phyloP scores from a whole-genome alignment of 1,284 basidiomycete genomes.

The Cryptococcus depauperatus region DNA sequence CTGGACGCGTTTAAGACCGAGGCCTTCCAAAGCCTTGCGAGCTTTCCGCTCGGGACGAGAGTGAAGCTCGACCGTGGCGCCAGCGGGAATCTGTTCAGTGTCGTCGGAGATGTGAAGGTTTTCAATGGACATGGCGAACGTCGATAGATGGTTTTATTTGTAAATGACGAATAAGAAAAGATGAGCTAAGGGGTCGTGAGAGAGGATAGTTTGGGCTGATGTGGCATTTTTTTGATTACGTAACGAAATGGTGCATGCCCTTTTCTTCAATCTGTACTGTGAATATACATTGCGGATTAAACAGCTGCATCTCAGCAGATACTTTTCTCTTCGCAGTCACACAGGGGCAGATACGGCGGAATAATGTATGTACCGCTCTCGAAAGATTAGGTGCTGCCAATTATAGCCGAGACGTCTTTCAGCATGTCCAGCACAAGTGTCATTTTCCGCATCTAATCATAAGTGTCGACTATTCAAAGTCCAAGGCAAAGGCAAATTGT shows the following conservation, averaged over 20 bases:
- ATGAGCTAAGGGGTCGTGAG: background rate
- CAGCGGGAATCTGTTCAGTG: slow-evolving; percentile 56
- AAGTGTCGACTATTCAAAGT: too few species aligned
- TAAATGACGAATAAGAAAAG: slow-evolving; percentile 7
- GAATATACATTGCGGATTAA: too few species aligned
- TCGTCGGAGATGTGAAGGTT: slow-evolving; percentile 55
- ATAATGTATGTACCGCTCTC: too few species aligned
- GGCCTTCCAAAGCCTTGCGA: slow-evolving; percentile 69
- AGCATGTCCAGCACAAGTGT: too few species aligned
- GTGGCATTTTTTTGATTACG: slow-evolving; percentile 2
- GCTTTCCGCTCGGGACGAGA: slow-evolving; percentile 86
- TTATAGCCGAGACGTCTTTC: too few species aligned
- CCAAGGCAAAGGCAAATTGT: too few species aligned
- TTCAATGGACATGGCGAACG: slow-evolving; percentile 51
- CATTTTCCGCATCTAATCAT: too few species aligned
- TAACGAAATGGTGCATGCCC: background rate
- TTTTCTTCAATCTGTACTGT: too few species aligned
- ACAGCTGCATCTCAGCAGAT: too few species aligned
- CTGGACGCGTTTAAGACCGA: slow-evolving; percentile 84
- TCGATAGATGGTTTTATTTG: slow-evolving; percentile 47
- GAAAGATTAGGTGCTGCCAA: too few species aligned
- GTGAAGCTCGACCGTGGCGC: slow-evolving; percentile 85
- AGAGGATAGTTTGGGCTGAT: slow-evolving; percentile 8
- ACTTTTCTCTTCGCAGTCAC: too few species aligned
- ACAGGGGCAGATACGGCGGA: too few species aligned